Evolutionary conservation across 768 basidiomycete genomes (phyloP).

Genomic region (Dioszegia hungarica): DNA sequence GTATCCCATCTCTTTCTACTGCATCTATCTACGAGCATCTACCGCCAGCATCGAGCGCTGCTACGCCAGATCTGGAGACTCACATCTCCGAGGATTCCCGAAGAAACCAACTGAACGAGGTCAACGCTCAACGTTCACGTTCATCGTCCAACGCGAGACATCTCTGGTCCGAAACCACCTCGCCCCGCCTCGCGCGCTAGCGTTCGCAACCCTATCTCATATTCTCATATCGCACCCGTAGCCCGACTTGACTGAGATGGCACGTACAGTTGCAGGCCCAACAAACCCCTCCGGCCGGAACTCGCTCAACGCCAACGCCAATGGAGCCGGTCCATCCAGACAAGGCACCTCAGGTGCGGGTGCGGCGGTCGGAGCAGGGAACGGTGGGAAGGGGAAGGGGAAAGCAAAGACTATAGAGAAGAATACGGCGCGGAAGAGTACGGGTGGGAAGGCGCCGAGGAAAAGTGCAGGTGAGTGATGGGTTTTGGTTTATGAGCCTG

Average conservation of each 20-base stretch:
- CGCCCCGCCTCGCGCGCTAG: neutral
- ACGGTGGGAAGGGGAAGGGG: conserved; percentile 5
- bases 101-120: no score
- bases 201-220: no score
- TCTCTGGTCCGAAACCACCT: neutral
- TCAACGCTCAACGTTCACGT: neutral
- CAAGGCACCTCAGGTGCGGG: no score
- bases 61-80: no score
- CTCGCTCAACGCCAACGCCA: neutral
- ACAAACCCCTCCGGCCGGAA: conserved; percentile 4
- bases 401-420: conserved; percentile 12
- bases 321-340: neutral
- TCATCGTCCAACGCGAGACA: neutral
- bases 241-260: neutral
- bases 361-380: neutral
- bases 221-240: no score
- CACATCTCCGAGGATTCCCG: no score
- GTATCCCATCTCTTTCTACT: neutral
- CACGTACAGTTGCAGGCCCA: neutral
- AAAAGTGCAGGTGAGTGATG: conserved; percentile 25
- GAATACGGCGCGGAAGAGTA: conserved; percentile 75
- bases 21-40: neutral
- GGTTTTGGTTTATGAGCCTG: neutral
- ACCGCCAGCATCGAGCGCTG: no score
- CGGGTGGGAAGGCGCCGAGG: conserved; percentile 61